Conservation (phyloP, 2,329 filamentous ascomycete genomes). For the Hirsutella rhossiliensis region DNA sequence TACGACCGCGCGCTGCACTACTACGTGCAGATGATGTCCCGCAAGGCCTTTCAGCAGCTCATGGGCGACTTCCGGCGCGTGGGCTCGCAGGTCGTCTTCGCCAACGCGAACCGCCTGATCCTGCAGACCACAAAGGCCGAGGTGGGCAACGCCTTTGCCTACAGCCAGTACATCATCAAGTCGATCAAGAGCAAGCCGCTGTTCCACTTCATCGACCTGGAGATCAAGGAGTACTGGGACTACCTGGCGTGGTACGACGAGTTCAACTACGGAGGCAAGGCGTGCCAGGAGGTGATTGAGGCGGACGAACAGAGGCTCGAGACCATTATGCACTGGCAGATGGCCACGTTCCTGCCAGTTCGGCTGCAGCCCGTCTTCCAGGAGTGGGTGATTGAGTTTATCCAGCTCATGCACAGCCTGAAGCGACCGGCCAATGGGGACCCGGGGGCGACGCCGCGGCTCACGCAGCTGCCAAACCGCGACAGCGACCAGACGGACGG, state of each 20-base stretch:
- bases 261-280: slow-evolving; percentile 96
- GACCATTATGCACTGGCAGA: slow-evolving; percentile 97
- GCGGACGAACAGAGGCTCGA: slow-evolving; percentile 63
- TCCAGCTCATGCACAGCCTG: slow-evolving; percentile 81
- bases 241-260: slow-evolving; percentile 98
- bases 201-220: slow-evolving; percentile 93
- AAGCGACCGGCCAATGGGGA: slow-evolving; percentile 54
- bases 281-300: slow-evolving; percentile 71
- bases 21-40: slow-evolving; percentile 97
- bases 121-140: slow-evolving; percentile 94
- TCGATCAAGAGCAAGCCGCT: slow-evolving; percentile 91
- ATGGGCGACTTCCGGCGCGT: slow-evolving; percentile 95
- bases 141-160: slow-evolving; percentile 91
- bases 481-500: slow-evolving; percentile 45
- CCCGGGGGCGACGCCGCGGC: slow-evolving; percentile 37
- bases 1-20: slow-evolving; percentile 92
- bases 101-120: slow-evolving; percentile 76
- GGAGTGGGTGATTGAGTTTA: slow-evolving; percentile 89
- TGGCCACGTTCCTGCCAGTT: slow-evolving; percentile 74
- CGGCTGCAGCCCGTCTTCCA: slow-evolving; percentile 77
- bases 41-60: slow-evolving; percentile 91
- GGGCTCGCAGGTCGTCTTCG: slow-evolving; percentile 91
- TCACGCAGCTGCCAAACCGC: slow-evolving; percentile 42
- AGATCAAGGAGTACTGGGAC: slow-evolving; percentile 99
- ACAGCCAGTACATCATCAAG: slow-evolving; percentile 95